phyloP scores from a whole-genome alignment of 140 eudicot species.

The Erigeron philadelphicus region DNA sequence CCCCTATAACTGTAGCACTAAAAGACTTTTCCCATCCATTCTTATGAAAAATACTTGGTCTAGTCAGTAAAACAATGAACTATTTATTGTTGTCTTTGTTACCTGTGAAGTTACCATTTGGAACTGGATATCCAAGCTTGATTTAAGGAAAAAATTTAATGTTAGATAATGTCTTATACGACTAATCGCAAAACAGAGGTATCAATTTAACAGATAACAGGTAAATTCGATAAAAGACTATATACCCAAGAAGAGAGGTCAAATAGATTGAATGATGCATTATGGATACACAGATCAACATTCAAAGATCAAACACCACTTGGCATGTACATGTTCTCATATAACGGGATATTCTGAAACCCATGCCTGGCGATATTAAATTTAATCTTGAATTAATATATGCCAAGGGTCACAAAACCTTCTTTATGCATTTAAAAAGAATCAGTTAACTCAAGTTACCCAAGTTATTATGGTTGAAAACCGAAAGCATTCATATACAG shows the following conservation, averaged over 20 bases:
- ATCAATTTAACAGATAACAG: not conserved
- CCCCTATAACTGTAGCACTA: no score
- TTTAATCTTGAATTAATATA: no score
- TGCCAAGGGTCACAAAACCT: no score
- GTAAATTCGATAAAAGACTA: not conserved
- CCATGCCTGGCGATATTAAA: not conserved
- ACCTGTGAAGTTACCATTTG: no score
- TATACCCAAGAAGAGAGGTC: not conserved
- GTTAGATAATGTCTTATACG: no score
- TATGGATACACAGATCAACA: not conserved
- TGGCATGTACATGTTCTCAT: not conserved
- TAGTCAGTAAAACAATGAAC: no score
- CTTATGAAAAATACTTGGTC: no score
- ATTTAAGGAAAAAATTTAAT: no score
- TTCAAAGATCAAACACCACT: not conserved
- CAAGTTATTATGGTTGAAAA: not conserved
- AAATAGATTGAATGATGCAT: not conserved
- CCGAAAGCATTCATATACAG: constrained; percentile 12
- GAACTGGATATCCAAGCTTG: no score
- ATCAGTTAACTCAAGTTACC: not conserved
- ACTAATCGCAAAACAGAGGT: not conserved
- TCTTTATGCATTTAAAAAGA: not conserved
- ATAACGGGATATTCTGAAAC: not conserved
- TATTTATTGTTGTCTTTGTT: no score
- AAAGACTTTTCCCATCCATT: no score